Conservation (phyloP, 2,329 filamentous ascomycete genomes). For the Apiospora saccharicola region DNA sequence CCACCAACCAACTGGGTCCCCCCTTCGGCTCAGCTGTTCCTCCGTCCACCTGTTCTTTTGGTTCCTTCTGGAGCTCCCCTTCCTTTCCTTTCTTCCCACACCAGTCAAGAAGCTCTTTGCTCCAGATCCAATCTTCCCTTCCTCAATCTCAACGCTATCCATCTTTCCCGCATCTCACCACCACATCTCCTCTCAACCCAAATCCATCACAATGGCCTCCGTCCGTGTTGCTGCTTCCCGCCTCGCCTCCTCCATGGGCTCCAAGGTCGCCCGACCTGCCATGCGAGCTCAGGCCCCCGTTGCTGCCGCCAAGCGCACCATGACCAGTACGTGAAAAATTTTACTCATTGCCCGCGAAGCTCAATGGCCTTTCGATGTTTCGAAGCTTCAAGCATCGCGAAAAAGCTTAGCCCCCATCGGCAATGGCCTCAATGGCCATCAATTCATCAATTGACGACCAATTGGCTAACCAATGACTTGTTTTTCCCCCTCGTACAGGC, state of each 20-base stretch:
- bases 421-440: slow-evolving; percentile 5
- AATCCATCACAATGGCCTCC: slow-evolving; percentile 74
- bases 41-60: slow-evolving; percentile 26
- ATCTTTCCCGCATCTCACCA: slow-evolving; percentile 43
- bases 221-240: slow-evolving; percentile 79
- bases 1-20: slow-evolving; percentile 19
- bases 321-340: slow-evolving; percentile 67
- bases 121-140: slow-evolving; percentile 35
- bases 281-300: slow-evolving; percentile 68
- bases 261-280: slow-evolving; percentile 81
- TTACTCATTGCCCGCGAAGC: slow-evolving; percentile 19
- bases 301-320: slow-evolving; percentile 75
- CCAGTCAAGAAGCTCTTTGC: slow-evolving; percentile 40
- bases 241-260: slow-evolving; percentile 78
- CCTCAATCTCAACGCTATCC: slow-evolving; percentile 37
- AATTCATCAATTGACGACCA: background rate
- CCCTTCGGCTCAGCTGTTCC: slow-evolving; percentile 25
- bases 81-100: slow-evolving; percentile 40
- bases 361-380: background rate
- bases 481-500: slow-evolving; percentile 48
- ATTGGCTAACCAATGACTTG: slow-evolving; percentile 32
- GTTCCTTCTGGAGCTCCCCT: slow-evolving; percentile 40
- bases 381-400: background rate
- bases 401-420: background rate
- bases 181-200: slow-evolving; percentile 51